These are phyloP conservation scores for Fusarium oxysporum DNA, from an alignment of 2,329 filamentous ascomycete genomes.

Conservation along the genomic window DNA sequence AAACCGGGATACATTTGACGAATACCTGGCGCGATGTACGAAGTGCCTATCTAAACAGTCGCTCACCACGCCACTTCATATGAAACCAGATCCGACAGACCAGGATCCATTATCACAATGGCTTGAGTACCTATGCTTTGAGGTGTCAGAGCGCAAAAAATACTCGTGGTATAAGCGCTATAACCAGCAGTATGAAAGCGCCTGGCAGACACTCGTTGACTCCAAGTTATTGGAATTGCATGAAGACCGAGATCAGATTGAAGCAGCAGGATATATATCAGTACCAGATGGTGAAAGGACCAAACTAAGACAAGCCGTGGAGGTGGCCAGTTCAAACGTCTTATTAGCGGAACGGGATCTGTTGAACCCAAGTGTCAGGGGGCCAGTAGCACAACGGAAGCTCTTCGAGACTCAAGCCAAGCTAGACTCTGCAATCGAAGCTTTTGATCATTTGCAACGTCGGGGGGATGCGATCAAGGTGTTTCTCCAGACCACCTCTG, in stretches of 20 bases:
- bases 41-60: slow-evolving; percentile 20
- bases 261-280: background rate
- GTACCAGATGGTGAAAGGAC: slow-evolving; percentile 1
- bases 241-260: slow-evolving; percentile 20
- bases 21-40: slow-evolving; percentile 18
- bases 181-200: slow-evolving; percentile 22
- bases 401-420: slow-evolving; percentile 26
- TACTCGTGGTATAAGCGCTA: slow-evolving; percentile 30
- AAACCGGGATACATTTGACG: slow-evolving; percentile 4
- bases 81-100: slow-evolving; percentile 41
- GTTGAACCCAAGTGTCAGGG: slow-evolving; percentile 23
- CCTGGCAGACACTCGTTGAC: slow-evolving; percentile 29
- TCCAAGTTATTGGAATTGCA: slow-evolving; percentile 11
- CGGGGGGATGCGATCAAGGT: slow-evolving; percentile 17
- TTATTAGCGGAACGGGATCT: slow-evolving; percentile 37
- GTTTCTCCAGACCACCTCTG: slow-evolving; percentile 13
- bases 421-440: slow-evolving; percentile 27
- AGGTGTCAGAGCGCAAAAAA: slow-evolving; percentile 30
- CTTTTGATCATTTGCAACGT: slow-evolving; percentile 24
- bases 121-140: slow-evolving; percentile 54
- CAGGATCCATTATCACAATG: slow-evolving; percentile 53
- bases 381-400: slow-evolving; percentile 13
- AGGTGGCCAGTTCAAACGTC: slow-evolving; percentile 27
- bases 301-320: slow-evolving; percentile 20
- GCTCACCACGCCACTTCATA: slow-evolving; percentile 4